Evolutionary conservation across 495 filamentous ascomycete species (phyloP).

Genomic region (Beverwykella pulmonaria): DNA sequence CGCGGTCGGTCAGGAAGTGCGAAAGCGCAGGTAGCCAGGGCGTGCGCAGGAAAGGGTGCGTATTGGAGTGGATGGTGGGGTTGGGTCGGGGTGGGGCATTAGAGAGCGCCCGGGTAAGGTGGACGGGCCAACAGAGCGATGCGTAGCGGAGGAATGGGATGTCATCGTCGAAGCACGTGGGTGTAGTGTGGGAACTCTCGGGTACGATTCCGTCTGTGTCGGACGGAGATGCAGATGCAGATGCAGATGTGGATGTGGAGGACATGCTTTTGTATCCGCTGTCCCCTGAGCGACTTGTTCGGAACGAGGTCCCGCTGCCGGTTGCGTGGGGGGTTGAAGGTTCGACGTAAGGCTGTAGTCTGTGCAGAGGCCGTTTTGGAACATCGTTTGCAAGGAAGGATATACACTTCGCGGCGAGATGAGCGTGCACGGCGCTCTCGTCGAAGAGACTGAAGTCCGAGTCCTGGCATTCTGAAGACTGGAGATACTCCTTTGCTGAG

Average conservation of each 20-base stretch:
- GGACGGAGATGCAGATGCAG: neutral
- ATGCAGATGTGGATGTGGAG: neutral
- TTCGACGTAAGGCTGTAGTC: slow-evolving; percentile 9
- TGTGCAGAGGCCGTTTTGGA: slow-evolving; percentile 23
- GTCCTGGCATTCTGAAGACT: slow-evolving; percentile 16
- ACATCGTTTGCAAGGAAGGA: slow-evolving; percentile 32
- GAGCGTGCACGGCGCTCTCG: slow-evolving; percentile 24
- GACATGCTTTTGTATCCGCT: slow-evolving; percentile 33
- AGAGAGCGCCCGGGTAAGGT: slow-evolving; percentile 26
- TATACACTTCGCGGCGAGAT: slow-evolving; percentile 30
- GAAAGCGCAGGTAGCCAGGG: slow-evolving; percentile 30
- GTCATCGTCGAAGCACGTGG: slow-evolving; percentile 16
- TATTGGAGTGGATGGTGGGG: neutral
- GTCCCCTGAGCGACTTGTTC: slow-evolving; percentile 26
- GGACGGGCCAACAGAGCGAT: slow-evolving; percentile 31
- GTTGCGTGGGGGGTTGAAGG: slow-evolving; percentile 3
- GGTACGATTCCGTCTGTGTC: neutral
- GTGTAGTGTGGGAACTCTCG: neutral
- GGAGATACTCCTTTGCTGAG: slow-evolving; percentile 25
- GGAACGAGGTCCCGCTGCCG: slow-evolving; percentile 20
- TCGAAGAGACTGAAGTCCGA: slow-evolving; percentile 24
- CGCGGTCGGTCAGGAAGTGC: slow-evolving; percentile 25
- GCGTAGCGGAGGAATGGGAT: slow-evolving; percentile 33
- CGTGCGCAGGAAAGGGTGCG: slow-evolving; percentile 4
- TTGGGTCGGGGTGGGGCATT: neutral